These are phyloP conservation scores for Mycena chlorophos DNA, from an alignment of 768 basidiomycete species.

Conservation along the genomic window DNA sequence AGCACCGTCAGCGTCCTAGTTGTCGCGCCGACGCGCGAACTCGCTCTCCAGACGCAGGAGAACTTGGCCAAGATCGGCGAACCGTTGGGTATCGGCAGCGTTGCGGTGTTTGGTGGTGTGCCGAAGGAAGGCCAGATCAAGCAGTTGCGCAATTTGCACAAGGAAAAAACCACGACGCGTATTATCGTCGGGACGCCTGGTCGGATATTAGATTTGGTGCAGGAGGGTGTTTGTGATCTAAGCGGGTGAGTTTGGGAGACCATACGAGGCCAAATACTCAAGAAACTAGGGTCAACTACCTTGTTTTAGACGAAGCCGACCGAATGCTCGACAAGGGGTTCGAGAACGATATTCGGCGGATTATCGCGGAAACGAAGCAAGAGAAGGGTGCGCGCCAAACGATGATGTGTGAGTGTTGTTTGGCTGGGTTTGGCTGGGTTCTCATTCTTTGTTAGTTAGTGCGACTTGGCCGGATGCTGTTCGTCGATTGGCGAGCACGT, in stretches of 20 bases:
- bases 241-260: conserved; percentile 52
- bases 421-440: background rate
- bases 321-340: conserved; percentile 98
- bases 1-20: conserved; percentile 67
- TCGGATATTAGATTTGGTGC: conserved; percentile 86
- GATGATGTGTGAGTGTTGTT: conserved; percentile 78
- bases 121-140: conserved; percentile 81
- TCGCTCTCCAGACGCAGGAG: conserved; percentile 93
- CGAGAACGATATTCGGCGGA: conserved; percentile 93
- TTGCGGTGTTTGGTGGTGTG: conserved; percentile 95
- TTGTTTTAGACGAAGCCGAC: conserved; percentile 97
- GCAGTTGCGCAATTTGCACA: conserved; percentile 56
- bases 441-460: conserved; percentile 59
- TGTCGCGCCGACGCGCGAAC: conserved; percentile 92
- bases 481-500: conserved; percentile 82
- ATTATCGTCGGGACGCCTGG: conserved; percentile 97
- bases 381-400: conserved; percentile 71
- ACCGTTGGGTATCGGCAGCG: conserved; percentile 72
- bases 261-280: background rate
- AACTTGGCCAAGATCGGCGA: conserved; percentile 73
- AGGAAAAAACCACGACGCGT: conserved; percentile 52
- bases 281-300: conserved; percentile 69
- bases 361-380: conserved; percentile 75
- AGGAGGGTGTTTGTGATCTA: conserved; percentile 83
- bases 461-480: conserved; percentile 99